Conservation (phyloP, 352 stramenopile genomes). For the Globisporangium okanoganense region DNA sequence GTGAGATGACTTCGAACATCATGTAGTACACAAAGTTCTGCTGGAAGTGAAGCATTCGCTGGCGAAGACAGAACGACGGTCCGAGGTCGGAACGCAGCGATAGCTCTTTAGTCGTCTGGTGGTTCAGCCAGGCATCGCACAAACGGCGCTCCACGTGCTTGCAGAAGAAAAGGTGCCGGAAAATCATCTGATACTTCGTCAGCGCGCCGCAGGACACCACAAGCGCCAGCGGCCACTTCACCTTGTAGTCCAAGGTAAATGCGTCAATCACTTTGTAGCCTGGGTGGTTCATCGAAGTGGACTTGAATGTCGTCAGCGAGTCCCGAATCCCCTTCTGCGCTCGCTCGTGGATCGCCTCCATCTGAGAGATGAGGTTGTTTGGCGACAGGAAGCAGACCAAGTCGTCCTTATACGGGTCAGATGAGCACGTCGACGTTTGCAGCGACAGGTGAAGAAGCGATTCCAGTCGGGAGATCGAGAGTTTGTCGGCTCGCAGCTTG, state of each 20-base stretch:
- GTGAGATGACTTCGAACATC: conserved; percentile 96
- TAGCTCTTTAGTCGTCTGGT: conserved; percentile 92
- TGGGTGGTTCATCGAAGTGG: conserved; percentile 56
- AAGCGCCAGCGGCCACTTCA: conserved; percentile 97
- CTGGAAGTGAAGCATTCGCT: conserved; percentile 99
- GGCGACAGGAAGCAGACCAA: conserved; percentile 85
- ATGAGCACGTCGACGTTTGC: conserved; percentile 90
- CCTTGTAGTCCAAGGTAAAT: conserved; percentile 95
- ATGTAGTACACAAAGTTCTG: conserved; percentile 99
- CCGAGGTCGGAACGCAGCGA: conserved; percentile 85
- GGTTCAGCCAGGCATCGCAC: conserved; percentile 94
- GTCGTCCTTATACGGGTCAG: conserved; percentile 88
- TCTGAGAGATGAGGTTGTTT: conserved; percentile 89
- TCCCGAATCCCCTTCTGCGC: conserved; percentile 62
- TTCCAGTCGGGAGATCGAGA: conserved; percentile 89
- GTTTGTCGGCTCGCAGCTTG: conserved; percentile 79
- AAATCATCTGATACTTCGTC: conserved; percentile 99
- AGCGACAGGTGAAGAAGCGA: conserved; percentile 93
- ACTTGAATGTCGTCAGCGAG: conserved; percentile 68
- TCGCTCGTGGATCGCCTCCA: conserved; percentile 90
- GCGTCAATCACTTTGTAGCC: conserved; percentile 94
- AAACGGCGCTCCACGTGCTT: conserved; percentile 98
- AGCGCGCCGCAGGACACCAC: conserved; percentile 93
- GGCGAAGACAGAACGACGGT: conserved; percentile 92
- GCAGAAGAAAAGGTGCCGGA: conserved; percentile 98